Conservation (phyloP, 805 yeast species). For the Yamadazyma scolyti region DNA sequence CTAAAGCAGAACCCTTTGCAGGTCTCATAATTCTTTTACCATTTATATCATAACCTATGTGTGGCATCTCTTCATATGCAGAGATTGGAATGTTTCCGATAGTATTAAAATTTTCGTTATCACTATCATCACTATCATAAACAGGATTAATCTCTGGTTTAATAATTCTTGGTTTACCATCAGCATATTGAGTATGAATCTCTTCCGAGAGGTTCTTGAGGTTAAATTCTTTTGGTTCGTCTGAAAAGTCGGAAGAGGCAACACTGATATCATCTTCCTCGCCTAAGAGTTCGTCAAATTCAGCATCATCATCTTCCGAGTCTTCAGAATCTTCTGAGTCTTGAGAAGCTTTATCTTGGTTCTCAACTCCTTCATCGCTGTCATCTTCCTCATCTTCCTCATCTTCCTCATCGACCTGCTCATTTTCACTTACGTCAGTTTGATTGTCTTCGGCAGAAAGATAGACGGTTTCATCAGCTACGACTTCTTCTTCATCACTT, state of each 20-base stretch:
- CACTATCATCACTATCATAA: conserved; percentile 94
- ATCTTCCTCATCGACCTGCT: conserved; percentile 9
- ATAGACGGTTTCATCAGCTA: conserved; percentile 4
- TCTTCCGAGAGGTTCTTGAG: conserved; percentile 37
- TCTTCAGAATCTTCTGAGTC: conserved; percentile 10
- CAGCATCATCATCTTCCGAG: conserved; percentile 54
- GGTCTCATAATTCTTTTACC: conserved; percentile 99
- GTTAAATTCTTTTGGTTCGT: conserved; percentile 52
- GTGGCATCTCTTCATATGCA: conserved; percentile 96
- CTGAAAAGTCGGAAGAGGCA: conserved; percentile 43
- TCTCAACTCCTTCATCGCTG: conserved; percentile 28
- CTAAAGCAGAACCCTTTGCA: conserved; percentile 93
- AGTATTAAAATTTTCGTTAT: conserved; percentile 73
- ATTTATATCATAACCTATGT: conserved; percentile 92
- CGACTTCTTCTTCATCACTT: conserved; percentile 38
- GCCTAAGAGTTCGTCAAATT: conserved; percentile 57
- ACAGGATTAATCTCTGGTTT: conserved; percentile 90
- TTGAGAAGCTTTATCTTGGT: not conserved
- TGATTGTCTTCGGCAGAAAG: conserved; percentile 6
- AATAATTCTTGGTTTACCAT: conserved; percentile 75
- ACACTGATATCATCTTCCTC: conserved; percentile 45
- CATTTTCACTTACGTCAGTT: conserved; percentile 41
- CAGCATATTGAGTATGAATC: conserved; percentile 53
- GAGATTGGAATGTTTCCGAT: conserved; percentile 91
- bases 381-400: conserved; percentile 19